Percentiles rank a stretch among this genome's conserved stretches.
Evolutionary conservation across 2,329 filamentous ascomycete species (phyloP).

Genomic region (Penicillium sp.): DNA sequence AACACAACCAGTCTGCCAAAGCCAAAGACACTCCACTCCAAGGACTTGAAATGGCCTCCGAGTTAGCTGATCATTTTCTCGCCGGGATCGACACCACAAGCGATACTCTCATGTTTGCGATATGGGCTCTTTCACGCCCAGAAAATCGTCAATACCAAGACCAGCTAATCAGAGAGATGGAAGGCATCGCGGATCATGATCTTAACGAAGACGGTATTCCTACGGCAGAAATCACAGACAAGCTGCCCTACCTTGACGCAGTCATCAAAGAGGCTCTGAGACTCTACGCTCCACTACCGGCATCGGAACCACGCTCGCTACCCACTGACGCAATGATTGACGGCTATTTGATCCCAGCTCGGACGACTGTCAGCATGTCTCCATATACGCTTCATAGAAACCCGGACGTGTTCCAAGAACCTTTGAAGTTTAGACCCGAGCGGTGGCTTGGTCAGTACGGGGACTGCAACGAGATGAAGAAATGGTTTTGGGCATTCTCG

Average conservation of each 20-base stretch:
- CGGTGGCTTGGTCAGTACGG: slow-evolving; percentile 27
- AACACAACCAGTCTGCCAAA: slow-evolving; percentile 30
- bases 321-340: slow-evolving; percentile 33
- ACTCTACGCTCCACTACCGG: slow-evolving; percentile 51
- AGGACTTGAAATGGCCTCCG: slow-evolving; percentile 52
- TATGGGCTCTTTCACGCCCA: slow-evolving; percentile 51
- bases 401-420: slow-evolving; percentile 28
- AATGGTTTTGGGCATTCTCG: slow-evolving; percentile 42
- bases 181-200: slow-evolving; percentile 20
- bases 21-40: slow-evolving; percentile 32
- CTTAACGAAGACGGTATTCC: slow-evolving; percentile 33
- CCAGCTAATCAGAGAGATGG: slow-evolving; percentile 46
- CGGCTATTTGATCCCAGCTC: slow-evolving; percentile 32
- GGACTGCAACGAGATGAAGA: slow-evolving; percentile 31
- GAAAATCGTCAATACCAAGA: slow-evolving; percentile 46
- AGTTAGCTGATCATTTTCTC: slow-evolving; percentile 54
- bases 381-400: slow-evolving; percentile 38
- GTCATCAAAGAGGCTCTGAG: slow-evolving; percentile 53
- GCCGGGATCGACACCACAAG: slow-evolving; percentile 56
- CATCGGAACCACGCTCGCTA: slow-evolving; percentile 47
- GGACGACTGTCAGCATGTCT: slow-evolving; percentile 34
- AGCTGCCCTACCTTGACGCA: slow-evolving; percentile 47
- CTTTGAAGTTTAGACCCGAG: slow-evolving; percentile 31
- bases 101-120: slow-evolving; percentile 52
- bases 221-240: slow-evolving; percentile 37